Evolutionary conservation across 805 yeast species (phyloP), one percentile per base, ranked within the genome.

Genomic region (Starmera dryadoides): DNA sequence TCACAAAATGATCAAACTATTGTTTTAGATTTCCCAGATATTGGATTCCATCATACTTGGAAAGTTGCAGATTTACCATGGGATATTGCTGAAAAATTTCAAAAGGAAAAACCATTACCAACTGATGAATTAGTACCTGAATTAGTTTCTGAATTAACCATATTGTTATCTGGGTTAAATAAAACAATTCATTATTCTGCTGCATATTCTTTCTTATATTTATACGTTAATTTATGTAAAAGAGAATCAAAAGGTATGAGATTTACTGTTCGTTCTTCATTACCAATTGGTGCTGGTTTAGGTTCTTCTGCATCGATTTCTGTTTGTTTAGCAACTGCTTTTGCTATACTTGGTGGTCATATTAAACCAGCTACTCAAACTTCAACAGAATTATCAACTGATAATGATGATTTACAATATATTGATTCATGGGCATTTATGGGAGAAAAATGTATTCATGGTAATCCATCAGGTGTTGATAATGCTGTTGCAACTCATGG

Each of bases 401-500:
- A 64, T 31, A 56, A 50, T 32, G 59, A 55, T 4, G 80, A 73
- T 38, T 68, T 79, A 20, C 60, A 66, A n/a, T 73, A 79, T 45
- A 79, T 93, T 43, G 91, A 91, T 47, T 62, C 69, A 6, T 89
- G 96, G 95, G 80, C 98, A 2, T 83, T 83, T 47, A 70, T 91
- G 66, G 98, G 97, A 30, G 98, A 93, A 59, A 83, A 82, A 56
- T 87, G 97, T 56, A 85, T 89, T 49, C 98, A 91, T 56, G 98
- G 98, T 2, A 88, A 85, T 50, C 98, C 98, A 8, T 81, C 94
- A 16, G 98, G 98, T 11, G 87, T 93, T 38, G 98, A 93, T 59
- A 93, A 93, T 55, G 88, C 96, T 0, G 97, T 91, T 36, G 94
- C 98, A 2, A 84, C 96, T 0, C 81, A 80, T 49, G 98, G 98